phyloP scores from a whole-genome alignment of 73 alveolate species.

The Paramecium octaurelia region DNA sequence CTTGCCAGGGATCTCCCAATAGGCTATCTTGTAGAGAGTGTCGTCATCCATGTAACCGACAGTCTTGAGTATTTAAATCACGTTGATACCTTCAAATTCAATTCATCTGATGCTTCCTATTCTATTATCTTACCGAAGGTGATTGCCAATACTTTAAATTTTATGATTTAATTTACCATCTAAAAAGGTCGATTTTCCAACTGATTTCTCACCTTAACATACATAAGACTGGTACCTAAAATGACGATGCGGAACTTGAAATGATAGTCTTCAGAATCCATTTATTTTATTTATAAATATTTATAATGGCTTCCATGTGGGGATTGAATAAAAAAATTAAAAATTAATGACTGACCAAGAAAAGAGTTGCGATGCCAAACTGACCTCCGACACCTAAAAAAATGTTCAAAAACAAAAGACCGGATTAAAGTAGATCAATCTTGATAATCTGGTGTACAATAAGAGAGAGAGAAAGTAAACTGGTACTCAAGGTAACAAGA shows the following conservation, averaged over 20 bases:
- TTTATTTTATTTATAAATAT: not conserved
- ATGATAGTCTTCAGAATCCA: conserved; percentile 87
- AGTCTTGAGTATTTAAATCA: not conserved
- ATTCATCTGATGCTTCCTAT: conserved; percentile 91
- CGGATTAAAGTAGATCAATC: conserved; percentile 22
- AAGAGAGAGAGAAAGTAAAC: conserved; percentile 30
- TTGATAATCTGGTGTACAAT: conserved; percentile 41
- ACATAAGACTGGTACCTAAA: conserved; percentile 34
- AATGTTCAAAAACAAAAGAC: conserved; percentile 8
- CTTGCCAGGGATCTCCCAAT: conserved; percentile 98
- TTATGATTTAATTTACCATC: conserved; percentile 95
- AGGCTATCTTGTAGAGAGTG: conserved; percentile 80
- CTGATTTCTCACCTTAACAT: conserved; percentile 89
- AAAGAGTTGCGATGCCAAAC: not conserved
- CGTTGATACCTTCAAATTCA: conserved; percentile 73
- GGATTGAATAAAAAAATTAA: conserved; percentile 18
- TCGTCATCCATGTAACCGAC: conserved; percentile 82
- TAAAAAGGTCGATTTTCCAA: conserved; percentile 95
- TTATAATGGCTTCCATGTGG: not conserved
- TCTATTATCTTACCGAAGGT: conserved; percentile 93
- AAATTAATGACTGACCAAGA: conserved; percentile 37
- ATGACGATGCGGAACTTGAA: conserved; percentile 82
- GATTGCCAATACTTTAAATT: conserved; percentile 91
- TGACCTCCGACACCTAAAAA: not conserved
- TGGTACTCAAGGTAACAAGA: not conserved